A percentile compares a stretch with the other conserved stretches of the same genome.
Evolutionary conservation across 768 basidiomycete species (phyloP).

Genomic region (Auricularia sp.): DNA sequence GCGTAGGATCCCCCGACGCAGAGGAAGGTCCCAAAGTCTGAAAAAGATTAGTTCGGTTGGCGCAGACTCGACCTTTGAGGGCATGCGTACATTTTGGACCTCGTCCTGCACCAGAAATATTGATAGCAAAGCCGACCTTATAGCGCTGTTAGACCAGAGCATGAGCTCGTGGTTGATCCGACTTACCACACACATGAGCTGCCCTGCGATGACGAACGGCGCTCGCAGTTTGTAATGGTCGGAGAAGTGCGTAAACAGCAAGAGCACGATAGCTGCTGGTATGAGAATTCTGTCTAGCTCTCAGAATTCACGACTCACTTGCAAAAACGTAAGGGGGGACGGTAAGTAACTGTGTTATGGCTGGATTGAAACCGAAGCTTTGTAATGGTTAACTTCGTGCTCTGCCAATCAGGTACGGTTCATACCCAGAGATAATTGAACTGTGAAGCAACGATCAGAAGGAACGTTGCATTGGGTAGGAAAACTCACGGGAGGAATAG

Average conservation of each 20-base stretch:
- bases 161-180: neutral
- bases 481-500: conserved; percentile 56
- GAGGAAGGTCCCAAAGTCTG: conserved; percentile 56
- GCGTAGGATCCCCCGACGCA: conserved; percentile 55
- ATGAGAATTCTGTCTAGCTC: neutral
- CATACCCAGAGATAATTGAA: conserved; percentile 48
- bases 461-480: neutral
- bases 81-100: neutral
- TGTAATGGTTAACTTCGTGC: neutral
- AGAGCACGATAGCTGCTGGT: neutral
- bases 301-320: neutral
- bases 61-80: neutral
- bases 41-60: neutral
- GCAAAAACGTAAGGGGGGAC: conserved; percentile 8
- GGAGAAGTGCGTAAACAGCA: neutral
- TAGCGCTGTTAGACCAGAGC: neutral
- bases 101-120: neutral
- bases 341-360: conserved; percentile 8
- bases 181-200: neutral
- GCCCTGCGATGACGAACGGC: neutral
- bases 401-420: neutral
- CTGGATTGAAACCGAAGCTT: conserved; percentile 7
- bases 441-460: conserved; percentile 21
- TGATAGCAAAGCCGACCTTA: neutral
- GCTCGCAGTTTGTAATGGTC: neutral